Evolutionary conservation across 495 filamentous ascomycete species (phyloP).

Genomic region (Entonaema liquescens): DNA sequence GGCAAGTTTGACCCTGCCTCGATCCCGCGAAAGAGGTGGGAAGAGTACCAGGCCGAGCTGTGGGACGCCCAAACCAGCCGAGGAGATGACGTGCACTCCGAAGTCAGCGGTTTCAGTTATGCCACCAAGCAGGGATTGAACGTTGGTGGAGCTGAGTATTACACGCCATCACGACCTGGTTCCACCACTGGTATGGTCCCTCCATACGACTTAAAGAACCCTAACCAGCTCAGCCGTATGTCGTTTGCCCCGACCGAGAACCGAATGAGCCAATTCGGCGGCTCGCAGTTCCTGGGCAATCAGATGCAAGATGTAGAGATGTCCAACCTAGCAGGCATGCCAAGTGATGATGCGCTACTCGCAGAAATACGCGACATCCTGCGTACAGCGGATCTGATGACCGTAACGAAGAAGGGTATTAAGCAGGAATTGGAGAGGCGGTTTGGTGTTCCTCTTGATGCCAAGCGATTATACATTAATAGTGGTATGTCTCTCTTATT

Average conservation of each 20-base stretch:
- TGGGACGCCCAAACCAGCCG: constrained; percentile 90
- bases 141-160: constrained; percentile 68
- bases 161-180: constrained; percentile 71
- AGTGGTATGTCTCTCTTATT: constrained; percentile 70
- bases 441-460: constrained; percentile 83
- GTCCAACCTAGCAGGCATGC: constrained; percentile 70
- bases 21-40: constrained; percentile 98
- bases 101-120: constrained; percentile 89
- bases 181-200: constrained; percentile 70
- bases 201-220: constrained; percentile 45
- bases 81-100: constrained; percentile 85
- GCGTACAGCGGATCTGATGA: constrained; percentile 92
- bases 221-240: constrained; percentile 68
- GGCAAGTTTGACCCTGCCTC: constrained; percentile 95
- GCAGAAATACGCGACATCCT: constrained; percentile 95
- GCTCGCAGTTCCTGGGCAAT: constrained; percentile 61
- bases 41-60: constrained; percentile 96
- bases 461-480: constrained; percentile 88
- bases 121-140: constrained; percentile 79
- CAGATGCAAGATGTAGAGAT: constrained; percentile 73
- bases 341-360: constrained; percentile 87
- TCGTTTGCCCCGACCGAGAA: constrained; percentile 80
- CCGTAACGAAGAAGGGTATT: constrained; percentile 97
- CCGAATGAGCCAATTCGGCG: constrained; percentile 61
- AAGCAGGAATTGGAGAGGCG: constrained; percentile 90